phyloP scores from a whole-genome alignment of 2,329 filamentous ascomycete genomes.

The Fusarium torreyae region DNA sequence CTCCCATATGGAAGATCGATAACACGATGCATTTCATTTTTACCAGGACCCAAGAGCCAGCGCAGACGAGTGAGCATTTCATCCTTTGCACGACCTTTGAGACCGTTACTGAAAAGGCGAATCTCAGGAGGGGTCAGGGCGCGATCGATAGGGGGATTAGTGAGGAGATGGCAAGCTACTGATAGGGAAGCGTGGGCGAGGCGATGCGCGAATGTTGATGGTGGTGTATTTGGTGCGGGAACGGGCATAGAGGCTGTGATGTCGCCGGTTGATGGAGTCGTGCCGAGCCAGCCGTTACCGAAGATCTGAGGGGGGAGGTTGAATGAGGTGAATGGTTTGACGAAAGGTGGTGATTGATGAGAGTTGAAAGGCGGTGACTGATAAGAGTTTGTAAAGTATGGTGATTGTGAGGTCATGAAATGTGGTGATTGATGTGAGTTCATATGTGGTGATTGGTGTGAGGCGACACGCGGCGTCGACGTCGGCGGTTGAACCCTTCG shows the following conservation, averaged over 20 bases:
- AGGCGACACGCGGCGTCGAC: slow-evolving; percentile 2
- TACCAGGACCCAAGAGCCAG: slow-evolving; percentile 46
- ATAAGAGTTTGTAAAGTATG: slow-evolving; percentile 7
- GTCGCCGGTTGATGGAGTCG: slow-evolving; percentile 27
- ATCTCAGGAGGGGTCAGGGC: slow-evolving; percentile 19
- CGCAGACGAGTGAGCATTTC: slow-evolving; percentile 47
- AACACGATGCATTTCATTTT: slow-evolving; percentile 45
- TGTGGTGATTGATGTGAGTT: slow-evolving; percentile 5
- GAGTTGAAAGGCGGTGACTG: neutral
- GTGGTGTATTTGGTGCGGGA: slow-evolving; percentile 7
- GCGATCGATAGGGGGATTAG: slow-evolving; percentile 19
- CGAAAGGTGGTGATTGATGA: slow-evolving; percentile 13
- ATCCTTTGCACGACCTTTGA: slow-evolving; percentile 37
- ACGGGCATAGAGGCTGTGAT: neutral
- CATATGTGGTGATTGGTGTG: slow-evolving; percentile 4
- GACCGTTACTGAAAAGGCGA: slow-evolving; percentile 40
- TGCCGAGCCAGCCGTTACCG: slow-evolving; percentile 46
- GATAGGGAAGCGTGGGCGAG: slow-evolving; percentile 38
- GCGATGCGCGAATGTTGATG: slow-evolving; percentile 45
- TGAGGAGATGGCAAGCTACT: slow-evolving; percentile 44
- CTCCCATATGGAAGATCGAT: slow-evolving; percentile 48
- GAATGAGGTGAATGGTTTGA: slow-evolving; percentile 22
- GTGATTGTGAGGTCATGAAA: slow-evolving; percentile 5
- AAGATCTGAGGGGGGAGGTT: slow-evolving; percentile 42
- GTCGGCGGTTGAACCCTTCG: slow-evolving; percentile 15